These are phyloP conservation scores for Cnidoscolus chayamansa DNA, from an alignment of 441 rosid species.

Conservation along the genomic window DNA sequence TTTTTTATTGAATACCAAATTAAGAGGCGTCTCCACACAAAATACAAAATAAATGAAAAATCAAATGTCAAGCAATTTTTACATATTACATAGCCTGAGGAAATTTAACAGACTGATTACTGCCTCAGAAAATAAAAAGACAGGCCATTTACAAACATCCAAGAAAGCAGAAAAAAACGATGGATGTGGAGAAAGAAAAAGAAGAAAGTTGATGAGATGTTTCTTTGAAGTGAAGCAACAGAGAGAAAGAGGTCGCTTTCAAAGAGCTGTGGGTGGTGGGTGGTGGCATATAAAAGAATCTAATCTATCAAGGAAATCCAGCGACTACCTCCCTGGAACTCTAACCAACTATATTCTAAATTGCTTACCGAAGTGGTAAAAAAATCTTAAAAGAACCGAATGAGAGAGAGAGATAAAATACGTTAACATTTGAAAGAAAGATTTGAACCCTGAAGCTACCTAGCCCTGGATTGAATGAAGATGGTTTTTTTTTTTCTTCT, in stretches of 20 bases:
- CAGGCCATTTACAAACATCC: slow-evolving; percentile 37
- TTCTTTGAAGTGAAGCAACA: slow-evolving; percentile 46
- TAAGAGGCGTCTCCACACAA: no score
- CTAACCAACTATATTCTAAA: slow-evolving; percentile 16
- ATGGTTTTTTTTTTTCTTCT: not conserved
- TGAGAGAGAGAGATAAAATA: not conserved
- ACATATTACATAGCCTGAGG: no score
- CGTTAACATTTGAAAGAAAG: not conserved
- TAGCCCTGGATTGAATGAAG: not conserved
- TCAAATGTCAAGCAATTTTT: no score
- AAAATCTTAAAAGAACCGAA: not conserved
- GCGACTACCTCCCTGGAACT: slow-evolving; percentile 12
- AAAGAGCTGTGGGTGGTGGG: slow-evolving; percentile 29
- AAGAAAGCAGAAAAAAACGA: slow-evolving; percentile 35
- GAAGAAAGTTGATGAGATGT: slow-evolving; percentile 23
- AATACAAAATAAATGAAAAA: no score
- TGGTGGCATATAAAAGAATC: slow-evolving; percentile 30
- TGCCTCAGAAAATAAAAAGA: not conserved
- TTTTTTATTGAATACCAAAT: no score
- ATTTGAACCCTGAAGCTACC: not conserved
- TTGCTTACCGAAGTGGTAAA: slow-evolving; percentile 15
- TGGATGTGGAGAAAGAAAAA: slow-evolving; percentile 18
- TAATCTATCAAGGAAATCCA: slow-evolving; percentile 24
- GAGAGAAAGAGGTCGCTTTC: slow-evolving; percentile 39
- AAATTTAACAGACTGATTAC: no score